Percentiles rank a stretch among this genome's conserved stretches.
These are phyloP conservation scores for Vitis hybrid DNA, from an alignment of 177 flowering plant genomes.

Conservation along the genomic window DNA sequence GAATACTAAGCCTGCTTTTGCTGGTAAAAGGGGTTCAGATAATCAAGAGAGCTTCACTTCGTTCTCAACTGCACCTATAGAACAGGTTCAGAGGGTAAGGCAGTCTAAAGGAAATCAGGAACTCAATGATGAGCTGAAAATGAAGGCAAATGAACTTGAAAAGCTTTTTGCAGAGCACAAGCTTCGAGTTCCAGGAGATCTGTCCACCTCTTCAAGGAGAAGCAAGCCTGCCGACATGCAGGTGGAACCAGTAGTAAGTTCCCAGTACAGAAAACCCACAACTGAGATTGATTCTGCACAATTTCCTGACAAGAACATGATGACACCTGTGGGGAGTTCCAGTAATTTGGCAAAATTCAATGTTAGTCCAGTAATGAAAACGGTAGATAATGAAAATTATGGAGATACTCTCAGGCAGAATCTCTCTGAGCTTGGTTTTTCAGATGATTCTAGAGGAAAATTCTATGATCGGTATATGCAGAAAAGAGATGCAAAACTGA, in stretches of 20 bases:
- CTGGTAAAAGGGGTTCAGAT: constrained; percentile 29
- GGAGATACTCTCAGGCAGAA: constrained; percentile 32
- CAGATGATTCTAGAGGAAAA: constrained; percentile 74
- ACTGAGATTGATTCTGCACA: constrained; percentile 34
- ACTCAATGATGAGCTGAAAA: constrained; percentile 80
- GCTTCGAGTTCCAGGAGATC: constrained; percentile 78
- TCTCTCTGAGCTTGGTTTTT: constrained; percentile 42
- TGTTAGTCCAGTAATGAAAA: constrained; percentile 34
- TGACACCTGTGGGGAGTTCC: constrained; percentile 31
- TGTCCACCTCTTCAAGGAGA: constrained; percentile 53
- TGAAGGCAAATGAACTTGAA: constrained; percentile 95
- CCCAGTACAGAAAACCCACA: constrained; percentile 26
- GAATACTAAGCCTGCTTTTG: constrained; percentile 24
- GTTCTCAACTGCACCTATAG: constrained; percentile 25
- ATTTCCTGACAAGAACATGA: constrained; percentile 22
- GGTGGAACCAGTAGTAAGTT: constrained; percentile 33
- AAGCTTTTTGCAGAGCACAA: constrained; percentile 94
- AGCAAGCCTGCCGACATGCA: constrained; percentile 46
- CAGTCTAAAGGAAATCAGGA: constrained; percentile 83
- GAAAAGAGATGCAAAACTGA: constrained; percentile 85
- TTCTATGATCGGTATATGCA: constrained; percentile 81
- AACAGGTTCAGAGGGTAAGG: constrained; percentile 66
- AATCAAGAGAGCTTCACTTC: constrained; percentile 32
- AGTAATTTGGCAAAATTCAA: constrained; percentile 26
- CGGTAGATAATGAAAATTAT: constrained; percentile 31